Conservation (phyloP, 176 grass and related monocot genomes). For the Puccinellia tenuiflora region DNA sequence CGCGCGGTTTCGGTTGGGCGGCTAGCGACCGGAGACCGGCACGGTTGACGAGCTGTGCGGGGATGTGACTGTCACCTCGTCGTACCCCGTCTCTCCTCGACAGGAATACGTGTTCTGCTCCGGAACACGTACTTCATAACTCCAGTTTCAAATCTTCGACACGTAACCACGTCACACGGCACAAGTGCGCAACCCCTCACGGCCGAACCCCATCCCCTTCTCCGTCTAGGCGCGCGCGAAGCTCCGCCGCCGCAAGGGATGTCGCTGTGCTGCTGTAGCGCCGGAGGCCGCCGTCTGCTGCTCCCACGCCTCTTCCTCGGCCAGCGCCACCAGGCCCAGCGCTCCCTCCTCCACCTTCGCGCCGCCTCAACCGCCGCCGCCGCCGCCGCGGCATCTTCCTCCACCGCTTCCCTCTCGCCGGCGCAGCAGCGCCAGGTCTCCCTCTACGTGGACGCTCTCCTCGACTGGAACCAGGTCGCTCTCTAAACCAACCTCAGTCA, state of each 20-base stretch:
- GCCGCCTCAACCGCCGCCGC: background rate
- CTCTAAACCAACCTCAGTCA: background rate
- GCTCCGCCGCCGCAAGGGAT: slow-evolving; percentile 6
- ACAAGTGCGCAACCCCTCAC: background rate
- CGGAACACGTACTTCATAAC: no score
- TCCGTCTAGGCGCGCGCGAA: background rate
- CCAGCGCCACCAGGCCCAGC: background rate
- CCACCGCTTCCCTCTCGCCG: slow-evolving; percentile 33
- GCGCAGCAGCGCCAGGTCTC: slow-evolving; percentile 69
- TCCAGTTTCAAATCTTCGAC: no score
- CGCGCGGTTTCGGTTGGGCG: background rate
- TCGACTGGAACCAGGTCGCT: slow-evolving; percentile 78
- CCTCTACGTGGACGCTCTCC: slow-evolving; percentile 60
- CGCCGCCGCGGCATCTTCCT: background rate
- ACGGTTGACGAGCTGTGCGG: slow-evolving; percentile 1
- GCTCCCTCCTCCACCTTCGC: slow-evolving; percentile 1
- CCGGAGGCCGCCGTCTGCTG: slow-evolving; percentile 6
- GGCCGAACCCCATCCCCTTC: background rate
- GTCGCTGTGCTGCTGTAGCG: slow-evolving; percentile 37
- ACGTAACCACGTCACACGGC: background rate
- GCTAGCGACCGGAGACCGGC: background rate
- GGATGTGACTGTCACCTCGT: background rate
- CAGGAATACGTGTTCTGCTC: background rate
- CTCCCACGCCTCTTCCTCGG: slow-evolving; percentile 3
- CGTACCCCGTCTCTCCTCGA: background rate